phyloP scores from a whole-genome alignment of 164 flowering plant species.

The Tetrastigma voinierianum region DNA sequence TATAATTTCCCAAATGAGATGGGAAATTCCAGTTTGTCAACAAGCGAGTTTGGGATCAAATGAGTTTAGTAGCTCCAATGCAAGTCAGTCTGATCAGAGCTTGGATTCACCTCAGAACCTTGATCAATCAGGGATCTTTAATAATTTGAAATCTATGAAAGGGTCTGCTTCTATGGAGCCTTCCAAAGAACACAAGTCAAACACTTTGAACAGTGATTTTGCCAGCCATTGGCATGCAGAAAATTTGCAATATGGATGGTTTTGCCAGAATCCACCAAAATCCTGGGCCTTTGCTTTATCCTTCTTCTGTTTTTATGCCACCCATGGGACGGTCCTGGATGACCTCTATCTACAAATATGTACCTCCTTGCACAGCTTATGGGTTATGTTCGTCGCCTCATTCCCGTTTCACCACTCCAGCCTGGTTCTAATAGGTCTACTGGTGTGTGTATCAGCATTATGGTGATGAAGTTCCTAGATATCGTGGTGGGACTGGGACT shows the following conservation, averaged over 20 bases:
- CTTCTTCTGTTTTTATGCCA: constrained; percentile 67
- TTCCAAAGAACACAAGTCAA: constrained; percentile 50
- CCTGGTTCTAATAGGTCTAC: constrained; percentile 60
- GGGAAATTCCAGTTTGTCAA: constrained; percentile 47
- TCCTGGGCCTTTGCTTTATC: constrained; percentile 51
- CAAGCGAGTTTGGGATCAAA: constrained; percentile 55
- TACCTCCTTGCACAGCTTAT: constrained; percentile 58
- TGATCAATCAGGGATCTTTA: too few relatives aligned
- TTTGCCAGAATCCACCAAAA: constrained; percentile 66
- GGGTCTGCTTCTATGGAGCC: constrained; percentile 36
- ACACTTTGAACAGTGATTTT: constrained; percentile 90
- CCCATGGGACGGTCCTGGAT: constrained; percentile 92
- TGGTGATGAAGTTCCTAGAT: constrained; percentile 80
- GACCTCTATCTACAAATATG: constrained; percentile 65
- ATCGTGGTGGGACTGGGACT: constrained; percentile 97
- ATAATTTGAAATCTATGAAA: too few relatives aligned
- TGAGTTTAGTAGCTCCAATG: constrained; percentile 23
- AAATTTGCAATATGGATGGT: constrained; percentile 80
- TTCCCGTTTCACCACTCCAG: constrained; percentile 73
- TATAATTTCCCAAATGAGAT: constrained; percentile 59
- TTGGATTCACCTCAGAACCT: constrained; percentile 45
- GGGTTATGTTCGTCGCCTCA: constrained; percentile 61
- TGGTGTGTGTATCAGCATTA: constrained; percentile 57
- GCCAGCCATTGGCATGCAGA: constrained; percentile 81
- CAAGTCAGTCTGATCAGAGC: constrained; percentile 45